Evolutionary conservation across 2,329 filamentous ascomycete species (phyloP).

Genomic region (Xylariaceae sp.): DNA sequence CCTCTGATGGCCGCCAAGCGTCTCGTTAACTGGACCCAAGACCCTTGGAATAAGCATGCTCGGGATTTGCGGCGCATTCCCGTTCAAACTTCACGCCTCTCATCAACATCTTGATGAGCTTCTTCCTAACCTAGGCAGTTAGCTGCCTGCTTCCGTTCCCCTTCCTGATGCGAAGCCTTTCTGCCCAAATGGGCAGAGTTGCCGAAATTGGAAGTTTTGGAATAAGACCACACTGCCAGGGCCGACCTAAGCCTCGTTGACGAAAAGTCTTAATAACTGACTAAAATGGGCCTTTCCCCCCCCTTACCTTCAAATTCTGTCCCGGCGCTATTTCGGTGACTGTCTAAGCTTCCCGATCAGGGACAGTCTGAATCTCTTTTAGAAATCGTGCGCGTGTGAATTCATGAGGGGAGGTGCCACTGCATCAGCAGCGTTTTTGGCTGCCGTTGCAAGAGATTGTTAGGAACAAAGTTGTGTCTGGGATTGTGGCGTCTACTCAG

Average conservation of each 20-base stretch:
- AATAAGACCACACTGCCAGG: background rate
- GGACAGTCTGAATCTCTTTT: constrained; percentile 2
- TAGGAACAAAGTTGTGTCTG: background rate
- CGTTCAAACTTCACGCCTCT: no score
- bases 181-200: constrained; percentile 9
- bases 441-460: background rate
- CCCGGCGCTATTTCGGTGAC: constrained; percentile 17
- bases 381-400: background rate
- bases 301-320: constrained; percentile 6
- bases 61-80: no score
- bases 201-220: constrained; percentile 9
- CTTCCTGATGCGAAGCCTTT: no score
- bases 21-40: no score
- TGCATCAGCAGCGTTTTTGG: background rate
- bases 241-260: constrained; percentile 4
- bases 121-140: no score
- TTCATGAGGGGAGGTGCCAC: background rate
- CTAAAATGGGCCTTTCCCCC: no score
- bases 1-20: no score
- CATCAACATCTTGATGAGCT: no score
- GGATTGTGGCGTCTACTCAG: no score
- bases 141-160: no score
- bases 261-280: no score
- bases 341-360: constrained; percentile 17
- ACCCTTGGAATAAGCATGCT: no score